A percentile compares a stretch with the other conserved stretches of the same genome.
phyloP scores from a whole-genome alignment of 257 asterid species.

The Handroanthus guayacan region DNA sequence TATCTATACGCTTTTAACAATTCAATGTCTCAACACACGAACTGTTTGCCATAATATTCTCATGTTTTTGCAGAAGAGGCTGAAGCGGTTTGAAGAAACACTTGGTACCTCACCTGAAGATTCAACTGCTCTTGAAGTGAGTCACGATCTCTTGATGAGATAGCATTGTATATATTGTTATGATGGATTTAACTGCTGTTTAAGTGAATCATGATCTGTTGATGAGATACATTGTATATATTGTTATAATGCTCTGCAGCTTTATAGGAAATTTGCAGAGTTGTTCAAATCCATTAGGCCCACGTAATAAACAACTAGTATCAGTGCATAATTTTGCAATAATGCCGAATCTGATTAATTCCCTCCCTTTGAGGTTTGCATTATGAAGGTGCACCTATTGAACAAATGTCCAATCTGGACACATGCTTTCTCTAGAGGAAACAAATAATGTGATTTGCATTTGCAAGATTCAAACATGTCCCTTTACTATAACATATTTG shows the following conservation, averaged over 20 bases:
- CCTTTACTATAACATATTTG: slow-evolving; percentile 14
- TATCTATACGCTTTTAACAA: slow-evolving; percentile 14
- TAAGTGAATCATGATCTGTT: slow-evolving; percentile 68
- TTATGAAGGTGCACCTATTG: slow-evolving; percentile 25
- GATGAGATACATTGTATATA: slow-evolving; percentile 9
- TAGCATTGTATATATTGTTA: not conserved
- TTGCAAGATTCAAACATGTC: slow-evolving; percentile 8
- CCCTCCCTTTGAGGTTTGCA: slow-evolving; percentile 1
- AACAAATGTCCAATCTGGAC: slow-evolving; percentile 4
- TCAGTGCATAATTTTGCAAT: not conserved
- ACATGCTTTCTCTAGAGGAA: not conserved
- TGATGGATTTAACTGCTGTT: slow-evolving; percentile 67
- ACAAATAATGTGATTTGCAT: not conserved
- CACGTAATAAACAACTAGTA: slow-evolving; percentile 22
- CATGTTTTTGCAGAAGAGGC: slow-evolving; percentile 66
- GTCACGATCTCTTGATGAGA: slow-evolving; percentile 41
- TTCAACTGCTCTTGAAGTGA: slow-evolving; percentile 87
- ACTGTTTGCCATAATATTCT: slow-evolving; percentile 26
- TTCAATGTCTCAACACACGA: slow-evolving; percentile 29
- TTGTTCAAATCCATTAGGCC: not conserved
- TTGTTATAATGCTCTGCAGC: slow-evolving; percentile 18
- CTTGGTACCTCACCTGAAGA: slow-evolving; percentile 74
- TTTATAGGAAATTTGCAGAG: slow-evolving; percentile 15
- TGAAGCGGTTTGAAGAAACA: slow-evolving; percentile 76
- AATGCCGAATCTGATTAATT: slow-evolving; percentile 25